Conservation (phyloP, 2,329 filamentous ascomycete species). For the Claviceps sp. region DNA sequence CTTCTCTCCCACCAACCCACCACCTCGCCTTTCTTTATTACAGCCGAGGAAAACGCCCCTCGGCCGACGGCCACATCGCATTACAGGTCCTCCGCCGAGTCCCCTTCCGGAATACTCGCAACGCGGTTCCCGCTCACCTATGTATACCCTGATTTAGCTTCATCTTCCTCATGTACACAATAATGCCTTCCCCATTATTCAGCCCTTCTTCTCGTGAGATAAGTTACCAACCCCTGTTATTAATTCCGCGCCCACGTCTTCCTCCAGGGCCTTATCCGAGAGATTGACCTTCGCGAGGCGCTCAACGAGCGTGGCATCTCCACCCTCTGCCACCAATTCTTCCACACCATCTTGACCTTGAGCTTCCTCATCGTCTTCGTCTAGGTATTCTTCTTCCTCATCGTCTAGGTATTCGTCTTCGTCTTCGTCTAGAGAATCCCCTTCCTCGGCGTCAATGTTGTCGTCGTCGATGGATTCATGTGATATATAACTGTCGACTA, state of each 20-base stretch:
- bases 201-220: slow-evolving; percentile 12
- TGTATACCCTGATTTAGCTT: slow-evolving; percentile 14
- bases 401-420: neutral
- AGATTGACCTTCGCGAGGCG: slow-evolving; percentile 7
- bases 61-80: too few species aligned
- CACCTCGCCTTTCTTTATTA: too few species aligned
- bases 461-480: slow-evolving; percentile 26
- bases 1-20: too few species aligned
- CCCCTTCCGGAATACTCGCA: too few species aligned
- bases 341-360: neutral
- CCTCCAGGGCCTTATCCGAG: slow-evolving; percentile 14
- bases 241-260: slow-evolving; percentile 40
- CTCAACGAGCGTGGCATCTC: slow-evolving; percentile 7
- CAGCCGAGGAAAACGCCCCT: too few species aligned
- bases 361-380: slow-evolving; percentile 5
- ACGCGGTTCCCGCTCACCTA: slow-evolving; percentile 6
- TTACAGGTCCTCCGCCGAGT: too few species aligned
- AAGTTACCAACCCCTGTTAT: slow-evolving; percentile 47
- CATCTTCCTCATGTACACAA: slow-evolving; percentile 14
- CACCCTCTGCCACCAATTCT: slow-evolving; percentile 10
- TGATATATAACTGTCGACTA: slow-evolving; percentile 45
- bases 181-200: slow-evolving; percentile 15
- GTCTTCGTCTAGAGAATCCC: slow-evolving; percentile 24
- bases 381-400: neutral
- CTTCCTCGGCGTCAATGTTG: slow-evolving; percentile 25